These are phyloP conservation scores for Tremella yokohamensis DNA, from an alignment of 768 basidiomycete species.

Conservation along the genomic window DNA sequence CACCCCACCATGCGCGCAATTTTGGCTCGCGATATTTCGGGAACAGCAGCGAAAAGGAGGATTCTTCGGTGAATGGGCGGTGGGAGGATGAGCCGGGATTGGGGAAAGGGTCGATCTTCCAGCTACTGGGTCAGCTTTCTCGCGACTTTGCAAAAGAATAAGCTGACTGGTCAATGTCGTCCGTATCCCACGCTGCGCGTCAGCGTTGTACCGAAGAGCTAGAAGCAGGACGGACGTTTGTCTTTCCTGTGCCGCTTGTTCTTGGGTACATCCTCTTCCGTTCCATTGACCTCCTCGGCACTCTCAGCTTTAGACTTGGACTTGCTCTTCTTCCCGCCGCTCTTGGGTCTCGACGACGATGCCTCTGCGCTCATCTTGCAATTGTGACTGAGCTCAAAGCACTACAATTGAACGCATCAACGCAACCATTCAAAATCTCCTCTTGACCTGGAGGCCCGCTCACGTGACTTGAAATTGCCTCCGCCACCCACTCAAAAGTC, in stretches of 20 bases:
- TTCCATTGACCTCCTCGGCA: conserved; percentile 5
- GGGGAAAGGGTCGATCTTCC: conserved; percentile 80
- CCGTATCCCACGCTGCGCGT: conserved; percentile 88
- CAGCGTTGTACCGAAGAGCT: neutral
- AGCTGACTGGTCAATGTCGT: conserved; percentile 95
- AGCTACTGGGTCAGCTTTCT: conserved; percentile 54
- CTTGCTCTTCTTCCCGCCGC: conserved; percentile 17
- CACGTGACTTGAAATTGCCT: no score
- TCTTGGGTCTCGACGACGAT: neutral
- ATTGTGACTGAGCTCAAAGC: no score
- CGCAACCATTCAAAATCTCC: no score
- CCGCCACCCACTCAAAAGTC: no score
- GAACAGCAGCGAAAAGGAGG: conserved; percentile 95
- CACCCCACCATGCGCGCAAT: conserved; percentile 88
- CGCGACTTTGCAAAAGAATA: neutral
- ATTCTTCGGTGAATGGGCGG: conserved; percentile 77
- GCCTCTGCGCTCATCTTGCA: no score
- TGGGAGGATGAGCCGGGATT: conserved; percentile 62
- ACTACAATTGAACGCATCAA: no score
- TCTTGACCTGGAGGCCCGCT: no score
- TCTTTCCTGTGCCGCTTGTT: conserved; percentile 90
- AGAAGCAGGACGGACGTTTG: conserved; percentile 66
- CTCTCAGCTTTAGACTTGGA: conserved; percentile 13
- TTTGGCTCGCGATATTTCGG: conserved; percentile 95
- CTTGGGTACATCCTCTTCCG: conserved; percentile 59